Base-by-base conservation (phyloP, 2,329 filamentous ascomycete species). In the Tolypocladium tropicale region DNA sequence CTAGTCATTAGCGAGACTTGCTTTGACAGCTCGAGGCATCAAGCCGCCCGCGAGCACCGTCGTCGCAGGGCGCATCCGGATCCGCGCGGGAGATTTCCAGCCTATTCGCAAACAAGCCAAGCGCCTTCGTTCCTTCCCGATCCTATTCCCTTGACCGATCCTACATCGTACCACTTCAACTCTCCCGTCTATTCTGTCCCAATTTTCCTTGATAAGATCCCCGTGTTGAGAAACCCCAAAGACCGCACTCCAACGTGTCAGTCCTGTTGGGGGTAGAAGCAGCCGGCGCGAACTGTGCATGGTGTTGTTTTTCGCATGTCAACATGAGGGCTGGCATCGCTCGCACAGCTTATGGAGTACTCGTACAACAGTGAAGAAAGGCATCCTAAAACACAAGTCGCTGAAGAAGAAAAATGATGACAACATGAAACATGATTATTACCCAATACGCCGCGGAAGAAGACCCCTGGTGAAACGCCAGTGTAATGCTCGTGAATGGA, bases 401-500 rank as follows among this genome's bases (percentile, higher is more conserved):
- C 51, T 53, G 23, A 39, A 53, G 4, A 53, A 37, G 2, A 53
- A 30, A n/a, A 11, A 25, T n/a, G 18, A 36, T 16, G n/a, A 51
- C 21, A 50, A 36, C 34, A 11, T 16, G 11, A 53, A n/a, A n/a
- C 37, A 62, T 61, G 56, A 64, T 56, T 59, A 62, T 62, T 62
- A 63, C 55, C 58, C 60, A 56, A 56, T 59, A 60, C 56, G 55
- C 53, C 41, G n/a, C 21, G 30, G n/a, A 50, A 50, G 48, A 52
- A 43, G 52, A 55, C 51, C 36, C 32, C 36, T 33, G 37, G 55
- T 53, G 37, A 49, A 61, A 59, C 61, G 56, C 60, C 58, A 52
- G 53, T 61, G 61, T 58, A 57, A 63, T 63, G 62, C 62, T 58
- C 53, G 43, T 46, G 54, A 6, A 54, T 39, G 33, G 54, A 55